phyloP scores from a whole-genome alignment of 1,284 basidiomycete species.

The Malassezia sp. region DNA sequence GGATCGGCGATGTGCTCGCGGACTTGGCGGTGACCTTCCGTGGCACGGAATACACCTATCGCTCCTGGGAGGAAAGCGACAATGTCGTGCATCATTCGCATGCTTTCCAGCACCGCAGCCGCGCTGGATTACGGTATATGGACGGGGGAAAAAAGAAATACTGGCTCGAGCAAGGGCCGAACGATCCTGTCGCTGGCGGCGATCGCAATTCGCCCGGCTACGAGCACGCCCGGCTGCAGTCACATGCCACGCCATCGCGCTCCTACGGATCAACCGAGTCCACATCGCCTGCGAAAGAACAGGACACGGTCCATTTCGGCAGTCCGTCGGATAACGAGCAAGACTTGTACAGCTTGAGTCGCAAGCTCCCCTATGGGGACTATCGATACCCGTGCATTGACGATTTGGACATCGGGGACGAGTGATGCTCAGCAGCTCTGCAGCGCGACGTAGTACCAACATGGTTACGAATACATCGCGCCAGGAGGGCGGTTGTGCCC shows the following conservation, averaged over 20 bases:
- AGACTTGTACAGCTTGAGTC: conserved; percentile 61
- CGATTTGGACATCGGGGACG: too few species aligned
- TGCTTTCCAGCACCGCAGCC: conserved; percentile 24
- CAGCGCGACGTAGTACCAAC: too few species aligned
- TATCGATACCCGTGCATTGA: conserved; percentile 63
- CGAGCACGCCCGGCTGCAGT: too few species aligned
- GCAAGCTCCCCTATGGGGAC: conserved; percentile 73
- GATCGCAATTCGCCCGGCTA: too few species aligned
- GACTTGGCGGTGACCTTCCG: conserved; percentile 72
- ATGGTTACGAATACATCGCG: too few species aligned
- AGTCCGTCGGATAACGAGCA: conserved; percentile 56
- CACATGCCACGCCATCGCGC: too few species aligned
- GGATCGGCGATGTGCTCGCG: conserved; percentile 71
- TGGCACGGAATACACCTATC: conserved; percentile 85
- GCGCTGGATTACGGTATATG: conserved; percentile 68
- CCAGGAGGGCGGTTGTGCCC: too few species aligned
- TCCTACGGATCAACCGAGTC: too few species aligned
- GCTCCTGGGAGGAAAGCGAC: conserved; percentile 87
- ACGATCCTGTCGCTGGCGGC: too few species aligned
- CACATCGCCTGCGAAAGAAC: conserved; percentile 29
- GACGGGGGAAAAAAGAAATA: conserved; percentile 62
- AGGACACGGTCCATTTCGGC: conserved; percentile 50
- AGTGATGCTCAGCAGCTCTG: too few species aligned
- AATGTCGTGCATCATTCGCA: conserved; percentile 62
- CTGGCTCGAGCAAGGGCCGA: conserved; percentile 47